Conservation (phyloP, 148 eudicot genomes). For the Persicaria tinctoria region DNA sequence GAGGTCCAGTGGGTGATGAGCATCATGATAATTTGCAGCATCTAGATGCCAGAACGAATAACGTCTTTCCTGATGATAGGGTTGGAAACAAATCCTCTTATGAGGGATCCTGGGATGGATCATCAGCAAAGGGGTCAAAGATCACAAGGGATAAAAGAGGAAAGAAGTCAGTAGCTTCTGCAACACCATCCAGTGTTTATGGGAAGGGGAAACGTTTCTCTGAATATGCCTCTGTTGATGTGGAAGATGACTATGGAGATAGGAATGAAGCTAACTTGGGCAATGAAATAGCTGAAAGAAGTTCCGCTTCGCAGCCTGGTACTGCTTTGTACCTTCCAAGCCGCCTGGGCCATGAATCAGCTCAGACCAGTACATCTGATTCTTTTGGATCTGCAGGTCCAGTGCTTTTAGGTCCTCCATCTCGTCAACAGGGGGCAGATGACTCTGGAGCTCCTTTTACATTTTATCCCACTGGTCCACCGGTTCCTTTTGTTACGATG, state of each 20-base stretch:
- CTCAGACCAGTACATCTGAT: slow-evolving; percentile 50
- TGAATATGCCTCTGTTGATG: slow-evolving; percentile 25
- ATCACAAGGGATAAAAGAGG: slow-evolving; percentile 56
- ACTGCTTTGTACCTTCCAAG: slow-evolving; percentile 30
- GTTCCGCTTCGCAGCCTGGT: slow-evolving; percentile 24
- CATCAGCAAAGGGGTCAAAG: slow-evolving; percentile 51
- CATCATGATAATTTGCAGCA: slow-evolving; percentile 23
- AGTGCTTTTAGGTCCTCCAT: slow-evolving; percentile 40
- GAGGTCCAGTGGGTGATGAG: slow-evolving; percentile 26
- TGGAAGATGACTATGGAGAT: slow-evolving; percentile 39
- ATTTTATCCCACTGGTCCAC: slow-evolving; percentile 88
- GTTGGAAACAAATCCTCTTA: slow-evolving; percentile 53
- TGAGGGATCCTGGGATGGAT: slow-evolving; percentile 87
- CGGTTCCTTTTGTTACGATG: slow-evolving; percentile 84
- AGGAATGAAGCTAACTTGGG: slow-evolving; percentile 25
- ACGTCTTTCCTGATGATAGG: slow-evolving; percentile 54
- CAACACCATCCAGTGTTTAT: slow-evolving; percentile 26
- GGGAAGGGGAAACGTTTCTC: slow-evolving; percentile 40
- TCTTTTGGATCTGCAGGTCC: slow-evolving; percentile 45
- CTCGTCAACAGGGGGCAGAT: slow-evolving; percentile 45
- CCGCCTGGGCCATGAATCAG: slow-evolving; percentile 37
- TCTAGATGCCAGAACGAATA: slow-evolving; percentile 36
- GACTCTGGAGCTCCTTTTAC: slow-evolving; percentile 41
- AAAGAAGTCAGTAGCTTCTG: slow-evolving; percentile 28
- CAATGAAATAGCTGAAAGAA: slow-evolving; percentile 37